Conservation (phyloP, 2,329 filamentous ascomycete genomes). For the Neopestalotiopsis sp. region DNA sequence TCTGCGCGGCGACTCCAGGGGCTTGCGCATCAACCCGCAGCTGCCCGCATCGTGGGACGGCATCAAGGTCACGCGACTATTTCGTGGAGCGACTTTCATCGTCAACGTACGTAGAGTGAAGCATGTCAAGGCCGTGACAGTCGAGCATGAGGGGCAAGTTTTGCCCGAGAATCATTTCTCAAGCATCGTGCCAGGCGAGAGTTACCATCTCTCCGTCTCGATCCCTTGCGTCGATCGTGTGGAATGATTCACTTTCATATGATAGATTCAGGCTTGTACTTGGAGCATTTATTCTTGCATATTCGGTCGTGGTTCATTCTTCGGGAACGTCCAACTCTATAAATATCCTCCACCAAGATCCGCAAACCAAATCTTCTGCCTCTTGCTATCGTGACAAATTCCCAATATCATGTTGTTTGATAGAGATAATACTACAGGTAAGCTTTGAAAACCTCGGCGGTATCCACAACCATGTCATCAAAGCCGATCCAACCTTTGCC, state of each 20-base stretch:
- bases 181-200: conserved; percentile 46
- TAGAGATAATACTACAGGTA: conserved; percentile 16
- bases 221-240: conserved; percentile 27
- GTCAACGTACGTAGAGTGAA: conserved; percentile 47
- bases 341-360: too few species aligned
- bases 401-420: too few species aligned
- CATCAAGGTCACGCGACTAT: conserved; percentile 52
- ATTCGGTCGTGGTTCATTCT: too few species aligned
- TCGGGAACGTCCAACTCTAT: too few species aligned
- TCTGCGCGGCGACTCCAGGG: conserved; percentile 53
- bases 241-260: not conserved
- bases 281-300: too few species aligned
- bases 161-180: conserved; percentile 48
- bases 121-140: conserved; percentile 45
- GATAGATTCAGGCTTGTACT: too few species aligned
- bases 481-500: conserved; percentile 26
- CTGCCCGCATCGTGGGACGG: conserved; percentile 55
- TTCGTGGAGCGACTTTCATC: conserved; percentile 57
- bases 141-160: conserved; percentile 43
- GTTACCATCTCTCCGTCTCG: conserved; percentile 50
- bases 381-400: not conserved
- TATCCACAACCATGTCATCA: conserved; percentile 25
- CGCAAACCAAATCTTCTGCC: too few species aligned
- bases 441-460: conserved; percentile 25
- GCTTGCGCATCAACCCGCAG: conserved; percentile 54